Evolutionary conservation across 2,329 filamentous ascomycete genomes (phyloP).

Genomic region (Cercospora sp.): DNA sequence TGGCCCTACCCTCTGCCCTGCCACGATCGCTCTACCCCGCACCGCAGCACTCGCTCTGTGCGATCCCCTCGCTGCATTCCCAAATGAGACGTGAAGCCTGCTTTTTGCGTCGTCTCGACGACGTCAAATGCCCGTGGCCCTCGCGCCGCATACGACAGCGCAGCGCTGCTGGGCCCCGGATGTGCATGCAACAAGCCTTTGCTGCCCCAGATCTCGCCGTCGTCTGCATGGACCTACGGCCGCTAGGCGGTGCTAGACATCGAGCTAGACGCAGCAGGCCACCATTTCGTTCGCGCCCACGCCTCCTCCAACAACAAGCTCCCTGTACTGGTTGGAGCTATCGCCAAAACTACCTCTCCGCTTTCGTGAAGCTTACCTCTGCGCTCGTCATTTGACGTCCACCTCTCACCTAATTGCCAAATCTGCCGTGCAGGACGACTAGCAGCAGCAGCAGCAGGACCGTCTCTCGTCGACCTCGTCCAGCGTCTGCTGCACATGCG

Average conservation of each 20-base stretch:
- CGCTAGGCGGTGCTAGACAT: slow-evolving; percentile 8
- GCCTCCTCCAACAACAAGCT: slow-evolving; percentile 24
- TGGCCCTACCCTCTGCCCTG: slow-evolving; percentile 3
- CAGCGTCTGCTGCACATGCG: slow-evolving; percentile 8
- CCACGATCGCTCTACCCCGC: slow-evolving; percentile 9
- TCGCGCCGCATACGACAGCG: slow-evolving; percentile 29
- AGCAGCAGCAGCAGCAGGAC: slow-evolving; percentile 2
- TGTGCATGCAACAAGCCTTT: slow-evolving; percentile 5
- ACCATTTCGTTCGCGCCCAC: slow-evolving; percentile 20
- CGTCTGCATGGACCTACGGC: slow-evolving; percentile 16
- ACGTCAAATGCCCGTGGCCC: slow-evolving; percentile 23
- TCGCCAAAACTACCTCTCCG: slow-evolving; percentile 26
- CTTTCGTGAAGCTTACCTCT: slow-evolving; percentile 27
- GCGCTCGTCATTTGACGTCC: slow-evolving; percentile 29
- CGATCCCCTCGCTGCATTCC: slow-evolving; percentile 20
- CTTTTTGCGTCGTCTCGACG: slow-evolving; percentile 22
- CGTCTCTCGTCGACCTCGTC: slow-evolving; percentile 10
- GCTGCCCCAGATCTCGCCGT: slow-evolving; percentile 7
- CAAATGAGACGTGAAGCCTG: slow-evolving; percentile 20
- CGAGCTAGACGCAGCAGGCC: slow-evolving; percentile 21
- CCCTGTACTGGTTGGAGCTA: slow-evolving; percentile 28
- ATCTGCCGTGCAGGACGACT: slow-evolving; percentile 10
- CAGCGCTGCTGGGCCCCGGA: slow-evolving; percentile 11
- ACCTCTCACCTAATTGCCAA: slow-evolving; percentile 12
- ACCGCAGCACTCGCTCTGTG: slow-evolving; percentile 14